Conservation (phyloP, 345 rosid genomes). For the Rhodamnia argentea region DNA sequence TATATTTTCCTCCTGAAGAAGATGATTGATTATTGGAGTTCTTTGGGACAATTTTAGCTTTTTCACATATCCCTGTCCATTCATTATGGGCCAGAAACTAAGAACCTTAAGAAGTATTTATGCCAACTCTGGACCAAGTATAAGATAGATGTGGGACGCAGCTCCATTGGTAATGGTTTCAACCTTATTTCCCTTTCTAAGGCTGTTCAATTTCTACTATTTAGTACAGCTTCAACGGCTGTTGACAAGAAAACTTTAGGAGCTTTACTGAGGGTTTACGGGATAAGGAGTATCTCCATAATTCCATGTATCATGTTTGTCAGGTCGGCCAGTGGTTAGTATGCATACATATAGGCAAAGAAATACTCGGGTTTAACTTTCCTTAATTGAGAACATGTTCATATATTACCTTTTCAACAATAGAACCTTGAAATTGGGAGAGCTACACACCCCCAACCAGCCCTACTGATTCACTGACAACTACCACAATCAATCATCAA, state of each 20-base stretch:
- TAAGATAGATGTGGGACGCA: background rate
- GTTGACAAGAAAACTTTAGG: background rate
- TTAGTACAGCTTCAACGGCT: background rate
- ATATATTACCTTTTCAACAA: background rate
- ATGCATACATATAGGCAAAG: background rate
- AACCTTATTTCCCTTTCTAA: background rate
- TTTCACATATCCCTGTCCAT: background rate
- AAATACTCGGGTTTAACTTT: background rate
- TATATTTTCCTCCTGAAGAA: background rate
- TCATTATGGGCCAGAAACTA: background rate
- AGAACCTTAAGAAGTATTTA: background rate
- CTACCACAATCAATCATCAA: background rate
- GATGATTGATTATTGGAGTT: background rate
- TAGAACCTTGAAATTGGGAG: background rate
- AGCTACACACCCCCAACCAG: background rate
- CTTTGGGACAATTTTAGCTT: background rate
- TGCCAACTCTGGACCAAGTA: background rate
- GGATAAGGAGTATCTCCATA: background rate
- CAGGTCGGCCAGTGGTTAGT: background rate
- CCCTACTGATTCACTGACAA: background rate
- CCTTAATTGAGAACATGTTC: background rate
- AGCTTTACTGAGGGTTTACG: background rate
- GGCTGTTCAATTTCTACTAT: background rate
- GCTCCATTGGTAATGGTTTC: background rate
- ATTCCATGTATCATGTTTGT: background rate